Evolutionary conservation across 1,139 yeast species (phyloP).

Genomic region (Pneumocystis sp.): DNA sequence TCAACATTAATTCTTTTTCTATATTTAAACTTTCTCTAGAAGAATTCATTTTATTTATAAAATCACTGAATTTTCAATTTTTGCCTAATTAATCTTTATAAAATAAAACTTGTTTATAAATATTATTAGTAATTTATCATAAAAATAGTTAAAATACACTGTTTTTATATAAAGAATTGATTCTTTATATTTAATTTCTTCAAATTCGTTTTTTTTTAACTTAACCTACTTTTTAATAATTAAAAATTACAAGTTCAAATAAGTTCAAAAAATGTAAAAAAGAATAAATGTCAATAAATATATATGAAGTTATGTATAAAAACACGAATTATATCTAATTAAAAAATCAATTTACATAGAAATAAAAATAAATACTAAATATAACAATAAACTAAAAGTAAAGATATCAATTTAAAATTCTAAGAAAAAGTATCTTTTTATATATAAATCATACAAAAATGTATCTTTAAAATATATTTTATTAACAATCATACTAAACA

Average conservation of each 20-base stretch:
- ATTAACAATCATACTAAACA: not conserved
- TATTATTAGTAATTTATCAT: not conserved
- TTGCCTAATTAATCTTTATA: not conserved
- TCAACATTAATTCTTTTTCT: conserved; percentile 15
- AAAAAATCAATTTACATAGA: too few species aligned
- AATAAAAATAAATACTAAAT: too few species aligned
- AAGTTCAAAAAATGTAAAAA: too few species aligned
- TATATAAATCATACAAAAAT: not conserved
- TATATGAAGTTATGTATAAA: too few species aligned
- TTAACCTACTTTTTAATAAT: too few species aligned
- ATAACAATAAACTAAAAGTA: too few species aligned
- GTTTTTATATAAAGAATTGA: not conserved
- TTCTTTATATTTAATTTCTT: not conserved
- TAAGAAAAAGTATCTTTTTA: too few species aligned
- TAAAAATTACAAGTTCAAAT: too few species aligned
- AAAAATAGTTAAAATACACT: not conserved
- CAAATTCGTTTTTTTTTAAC: too few species aligned
- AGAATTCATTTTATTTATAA: not conserved
- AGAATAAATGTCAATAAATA: too few species aligned
- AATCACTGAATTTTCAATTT: not conserved
- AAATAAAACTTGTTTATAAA: not conserved
- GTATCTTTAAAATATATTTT: not conserved
- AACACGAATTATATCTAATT: too few species aligned
- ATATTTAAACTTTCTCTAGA: conserved; percentile 1
- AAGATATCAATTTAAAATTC: too few species aligned